phyloP scores from a whole-genome alignment of 2,329 filamentous ascomycete species.

The Paecilomyces fulvus region DNA sequence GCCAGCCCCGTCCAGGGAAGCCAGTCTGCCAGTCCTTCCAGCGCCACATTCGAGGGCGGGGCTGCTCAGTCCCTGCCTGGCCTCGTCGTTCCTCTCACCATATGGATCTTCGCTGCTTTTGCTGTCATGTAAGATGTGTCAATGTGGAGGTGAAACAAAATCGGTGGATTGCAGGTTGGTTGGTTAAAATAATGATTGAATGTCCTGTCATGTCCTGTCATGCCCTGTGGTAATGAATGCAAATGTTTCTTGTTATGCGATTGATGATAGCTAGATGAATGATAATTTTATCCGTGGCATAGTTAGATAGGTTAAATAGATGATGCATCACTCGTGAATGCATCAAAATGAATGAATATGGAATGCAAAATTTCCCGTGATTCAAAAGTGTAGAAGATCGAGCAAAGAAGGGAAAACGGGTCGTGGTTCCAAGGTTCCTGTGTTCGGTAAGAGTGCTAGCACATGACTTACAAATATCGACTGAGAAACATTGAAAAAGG shows the following conservation, averaged over 20 bases:
- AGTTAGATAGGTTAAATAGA: neutral
- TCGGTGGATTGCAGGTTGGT: neutral
- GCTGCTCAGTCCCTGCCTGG: neutral
- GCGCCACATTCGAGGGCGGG: neutral
- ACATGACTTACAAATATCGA: neutral
- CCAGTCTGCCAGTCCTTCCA: neutral
- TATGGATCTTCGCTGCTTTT: neutral
- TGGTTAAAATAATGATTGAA: neutral
- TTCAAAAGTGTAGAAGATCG: no score
- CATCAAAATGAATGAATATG: neutral
- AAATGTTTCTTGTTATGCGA: neutral
- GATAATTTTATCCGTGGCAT: neutral
- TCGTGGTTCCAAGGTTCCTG: no score
- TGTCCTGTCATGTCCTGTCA: neutral
- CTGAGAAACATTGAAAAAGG: neutral
- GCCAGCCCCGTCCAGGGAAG: neutral
- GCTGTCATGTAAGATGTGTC: neutral
- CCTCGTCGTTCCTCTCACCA: neutral
- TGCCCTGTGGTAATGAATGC: neutral
- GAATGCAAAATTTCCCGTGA: no score
- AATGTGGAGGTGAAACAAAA: neutral
- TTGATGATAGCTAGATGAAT: neutral
- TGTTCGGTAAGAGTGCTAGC: neutral
- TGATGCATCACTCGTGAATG: neutral
- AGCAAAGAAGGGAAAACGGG: no score